Percentiles rank a stretch among this genome's conserved stretches.
Conservation (phyloP, 352 stramenopile genomes). For the Peronospora tabacina region DNA sequence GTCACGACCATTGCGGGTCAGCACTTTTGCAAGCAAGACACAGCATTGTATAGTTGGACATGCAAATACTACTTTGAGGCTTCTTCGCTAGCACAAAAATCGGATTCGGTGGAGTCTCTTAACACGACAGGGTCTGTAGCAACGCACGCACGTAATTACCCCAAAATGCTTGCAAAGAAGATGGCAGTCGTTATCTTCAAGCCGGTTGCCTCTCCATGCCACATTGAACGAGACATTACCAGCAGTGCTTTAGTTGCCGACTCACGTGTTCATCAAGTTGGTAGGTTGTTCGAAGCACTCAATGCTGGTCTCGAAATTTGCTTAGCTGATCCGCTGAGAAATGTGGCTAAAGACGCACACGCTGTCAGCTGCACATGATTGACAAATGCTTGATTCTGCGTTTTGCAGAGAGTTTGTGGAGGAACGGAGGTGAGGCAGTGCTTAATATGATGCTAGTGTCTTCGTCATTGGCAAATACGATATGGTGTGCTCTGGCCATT, state of each 20-base stretch:
- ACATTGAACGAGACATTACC: slow-evolving; percentile 12
- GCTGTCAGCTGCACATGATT: slow-evolving; percentile 19
- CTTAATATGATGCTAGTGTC: slow-evolving; percentile 4
- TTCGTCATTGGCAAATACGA: slow-evolving; percentile 8
- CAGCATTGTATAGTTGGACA: slow-evolving; percentile 18
- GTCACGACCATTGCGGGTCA: too few species aligned
- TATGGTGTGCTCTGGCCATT: slow-evolving; percentile 15
- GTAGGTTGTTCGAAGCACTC: slow-evolving; percentile 19
- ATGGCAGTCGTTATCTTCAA: slow-evolving; percentile 19
- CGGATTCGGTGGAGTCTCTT: background rate
- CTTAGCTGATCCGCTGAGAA: slow-evolving; percentile 26
- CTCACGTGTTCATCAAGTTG: slow-evolving; percentile 27
- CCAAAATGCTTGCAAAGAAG: slow-evolving; percentile 26
- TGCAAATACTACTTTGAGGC: slow-evolving; percentile 16
- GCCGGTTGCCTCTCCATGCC: slow-evolving; percentile 18
- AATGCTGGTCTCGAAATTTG: slow-evolving; percentile 28
- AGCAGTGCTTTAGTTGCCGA: slow-evolving; percentile 13
- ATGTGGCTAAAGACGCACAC: slow-evolving; percentile 16
- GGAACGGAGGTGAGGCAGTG: slow-evolving; percentile 12
- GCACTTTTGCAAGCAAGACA: slow-evolving; percentile 17
- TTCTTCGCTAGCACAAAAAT: slow-evolving; percentile 20
- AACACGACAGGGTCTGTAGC: slow-evolving; percentile 2
- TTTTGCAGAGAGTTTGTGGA: slow-evolving; percentile 20
- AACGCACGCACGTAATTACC: slow-evolving; percentile 17
- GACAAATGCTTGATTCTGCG: slow-evolving; percentile 24